Evolutionary conservation across 495 filamentous ascomycete species (phyloP).

Genomic region (Daldinia vernicosa): DNA sequence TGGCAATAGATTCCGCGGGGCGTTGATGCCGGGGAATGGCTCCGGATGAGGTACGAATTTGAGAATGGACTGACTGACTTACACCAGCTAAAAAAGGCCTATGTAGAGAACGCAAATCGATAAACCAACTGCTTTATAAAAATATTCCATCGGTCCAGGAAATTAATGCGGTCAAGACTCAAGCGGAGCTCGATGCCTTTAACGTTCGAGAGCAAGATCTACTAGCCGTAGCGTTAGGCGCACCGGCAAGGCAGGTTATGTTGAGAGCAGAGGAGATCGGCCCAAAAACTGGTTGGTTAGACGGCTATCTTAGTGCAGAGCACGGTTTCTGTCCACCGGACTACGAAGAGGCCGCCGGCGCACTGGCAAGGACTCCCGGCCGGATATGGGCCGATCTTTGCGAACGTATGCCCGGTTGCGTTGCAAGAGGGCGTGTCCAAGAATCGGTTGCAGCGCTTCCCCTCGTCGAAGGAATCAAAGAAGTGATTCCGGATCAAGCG

Average conservation of each 20-base stretch:
- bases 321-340: slow-evolving; percentile 62
- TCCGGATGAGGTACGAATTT: slow-evolving; percentile 36
- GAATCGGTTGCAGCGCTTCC: slow-evolving; percentile 60
- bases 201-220: slow-evolving; percentile 57
- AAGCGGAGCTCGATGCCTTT: slow-evolving; percentile 54
- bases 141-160: slow-evolving; percentile 31
- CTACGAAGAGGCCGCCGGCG: slow-evolving; percentile 57
- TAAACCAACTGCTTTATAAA: slow-evolving; percentile 35
- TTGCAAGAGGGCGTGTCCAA: slow-evolving; percentile 57
- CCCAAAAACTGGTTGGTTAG: slow-evolving; percentile 60
- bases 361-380: slow-evolving; percentile 57
- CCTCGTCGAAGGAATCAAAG: slow-evolving; percentile 56
- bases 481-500: slow-evolving; percentile 60
- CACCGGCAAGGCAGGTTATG: slow-evolving; percentile 62
- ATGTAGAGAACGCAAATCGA: slow-evolving; percentile 34
- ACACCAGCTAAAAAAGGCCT: slow-evolving; percentile 16
- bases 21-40: slow-evolving; percentile 36
- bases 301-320: slow-evolving; percentile 61
- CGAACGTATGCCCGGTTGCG: slow-evolving; percentile 62
- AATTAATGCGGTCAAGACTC: slow-evolving; percentile 46
- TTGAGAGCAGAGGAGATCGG: slow-evolving; percentile 62
- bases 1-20: slow-evolving; percentile 32
- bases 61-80: slow-evolving; percentile 3
- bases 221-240: slow-evolving; percentile 60
- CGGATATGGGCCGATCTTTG: slow-evolving; percentile 64